Evolutionary conservation across 305 asterid genomes (phyloP), one percentile per base, ranked within the genome.

Genomic region (Andrographis paniculata): DNA sequence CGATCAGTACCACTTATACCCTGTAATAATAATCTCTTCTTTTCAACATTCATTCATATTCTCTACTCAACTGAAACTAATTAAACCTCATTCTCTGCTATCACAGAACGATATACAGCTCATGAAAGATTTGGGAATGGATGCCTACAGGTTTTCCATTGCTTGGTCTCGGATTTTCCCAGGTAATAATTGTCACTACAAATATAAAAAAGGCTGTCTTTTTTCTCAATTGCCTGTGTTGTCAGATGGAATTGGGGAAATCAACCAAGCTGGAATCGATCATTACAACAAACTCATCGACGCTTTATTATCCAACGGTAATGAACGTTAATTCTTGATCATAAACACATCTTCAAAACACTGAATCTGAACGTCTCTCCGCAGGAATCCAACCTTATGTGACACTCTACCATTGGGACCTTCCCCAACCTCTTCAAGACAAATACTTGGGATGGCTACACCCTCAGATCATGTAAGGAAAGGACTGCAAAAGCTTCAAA

Each of bases 81-180:
- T 6, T 2, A 33, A 7, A n/a, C 0, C 12, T 7, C 38, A 33
- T 4, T 7, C 38, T 20, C 30, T 14, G 18, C 4, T 21, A 19
- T 14, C 46, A 42, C 75, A 89, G 98, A 94, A 65, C 38, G 98
- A 89, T 57, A 56, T 85, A 65, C 60, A 71, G 22, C 72, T 76
- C 7, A 85, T 89, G 93, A 89, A 85, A 67, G 75, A 69, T 33
- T 69, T 89, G 91, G 96, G 97, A 54, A 75, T 85, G 93, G 95
- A 89, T 79, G 97, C 94, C 52, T 89, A 77, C 50, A 71, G 95
- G 54, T 74, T 89, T 49, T 85, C 98, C 16, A 85, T 89, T 56
- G 85, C 98, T 18, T 85, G 98, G 98, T 58, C 95, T 48, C 75
- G 98, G 55, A 72, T 85, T 28, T 85, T 61, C 61, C 98, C 98